Conservation (phyloP, 208 protist species). For the Leishmania gerbilli region DNA sequence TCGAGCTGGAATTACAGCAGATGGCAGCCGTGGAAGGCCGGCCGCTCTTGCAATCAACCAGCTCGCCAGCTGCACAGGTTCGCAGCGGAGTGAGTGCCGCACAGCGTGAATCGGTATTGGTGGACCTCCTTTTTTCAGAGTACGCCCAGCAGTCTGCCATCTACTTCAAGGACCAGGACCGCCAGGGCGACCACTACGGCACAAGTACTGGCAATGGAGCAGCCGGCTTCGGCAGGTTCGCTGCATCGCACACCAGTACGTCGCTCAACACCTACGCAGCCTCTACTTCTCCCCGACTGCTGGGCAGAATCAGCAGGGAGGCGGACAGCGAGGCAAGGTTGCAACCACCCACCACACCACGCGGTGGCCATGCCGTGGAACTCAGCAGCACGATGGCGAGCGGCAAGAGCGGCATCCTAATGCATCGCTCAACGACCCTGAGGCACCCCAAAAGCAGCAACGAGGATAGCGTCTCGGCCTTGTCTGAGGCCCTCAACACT, state of each 20-base stretch:
- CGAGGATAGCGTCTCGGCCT: conserved; percentile 4
- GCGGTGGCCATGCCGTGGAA: not conserved
- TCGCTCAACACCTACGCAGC: conserved; percentile 10
- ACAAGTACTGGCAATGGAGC: not conserved
- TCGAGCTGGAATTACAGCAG: conserved; percentile 24
- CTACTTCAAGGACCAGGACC: conserved; percentile 13
- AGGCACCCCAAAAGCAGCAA: not conserved
- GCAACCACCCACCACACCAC: not conserved
- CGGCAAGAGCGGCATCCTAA: conserved; percentile 5
- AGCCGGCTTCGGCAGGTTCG: not conserved
- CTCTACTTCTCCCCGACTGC: not conserved
- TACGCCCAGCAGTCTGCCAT: conserved; percentile 27
- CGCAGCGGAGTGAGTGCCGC: not conserved
- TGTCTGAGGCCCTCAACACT: conserved; percentile 5
- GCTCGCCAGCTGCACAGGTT: not conserved
- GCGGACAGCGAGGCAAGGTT: not conserved
- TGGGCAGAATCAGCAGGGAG: not conserved
- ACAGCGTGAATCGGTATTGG: conserved; percentile 21
- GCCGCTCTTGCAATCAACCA: not conserved
- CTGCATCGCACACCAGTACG: conserved; percentile 3
- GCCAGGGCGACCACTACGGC: not conserved
- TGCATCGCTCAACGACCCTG: not conserved
- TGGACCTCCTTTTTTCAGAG: conserved; percentile 30
- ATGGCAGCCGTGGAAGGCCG: conserved; percentile 11
- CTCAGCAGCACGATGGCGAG: not conserved